Evolutionary conservation across 164 flowering plant species (phyloP).

Genomic region (Dillenia turbinata): DNA sequence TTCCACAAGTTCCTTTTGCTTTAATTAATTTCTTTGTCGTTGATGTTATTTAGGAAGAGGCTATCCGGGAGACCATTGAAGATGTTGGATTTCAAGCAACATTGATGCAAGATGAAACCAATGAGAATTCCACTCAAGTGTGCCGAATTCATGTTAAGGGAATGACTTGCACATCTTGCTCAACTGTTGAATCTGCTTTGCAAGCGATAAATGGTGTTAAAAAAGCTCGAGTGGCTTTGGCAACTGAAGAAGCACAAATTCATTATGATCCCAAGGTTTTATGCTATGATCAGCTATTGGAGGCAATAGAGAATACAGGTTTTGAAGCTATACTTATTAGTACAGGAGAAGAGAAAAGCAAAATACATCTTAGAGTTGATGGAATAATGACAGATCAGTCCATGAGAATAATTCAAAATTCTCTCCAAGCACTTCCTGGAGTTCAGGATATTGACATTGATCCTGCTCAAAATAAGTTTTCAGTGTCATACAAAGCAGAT

Average conservation of each 20-base stretch:
- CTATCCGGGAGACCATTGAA: slow-evolving; percentile 67
- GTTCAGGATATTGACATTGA: slow-evolving; percentile 44
- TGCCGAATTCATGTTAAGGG: slow-evolving; percentile 67
- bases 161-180: slow-evolving; percentile 88
- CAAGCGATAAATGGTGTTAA: slow-evolving; percentile 52
- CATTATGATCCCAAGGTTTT: slow-evolving; percentile 50
- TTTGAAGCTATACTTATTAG: slow-evolving; percentile 69
- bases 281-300: slow-evolving; percentile 32
- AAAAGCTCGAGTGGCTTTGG: slow-evolving; percentile 68
- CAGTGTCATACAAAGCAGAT: slow-evolving; percentile 66
- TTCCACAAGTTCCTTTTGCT: background rate
- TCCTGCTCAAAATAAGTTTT: slow-evolving; percentile 32
- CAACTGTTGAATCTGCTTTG: slow-evolving; percentile 58
- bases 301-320: slow-evolving; percentile 61
- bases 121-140: slow-evolving; percentile 30
- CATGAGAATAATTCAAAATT: slow-evolving; percentile 37
- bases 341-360: slow-evolving; percentile 56
- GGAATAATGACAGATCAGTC: slow-evolving; percentile 40
- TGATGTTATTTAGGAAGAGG: slow-evolving; percentile 48
- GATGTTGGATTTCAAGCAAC: slow-evolving; percentile 74
- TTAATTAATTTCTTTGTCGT: background rate
- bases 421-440: slow-evolving; percentile 72
- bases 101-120: slow-evolving; percentile 37
- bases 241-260: slow-evolving; percentile 79
- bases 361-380: slow-evolving; percentile 56